Base-by-base conservation (phyloP, 148 eudicot species). In the Amaranthus cruentus region DNA sequence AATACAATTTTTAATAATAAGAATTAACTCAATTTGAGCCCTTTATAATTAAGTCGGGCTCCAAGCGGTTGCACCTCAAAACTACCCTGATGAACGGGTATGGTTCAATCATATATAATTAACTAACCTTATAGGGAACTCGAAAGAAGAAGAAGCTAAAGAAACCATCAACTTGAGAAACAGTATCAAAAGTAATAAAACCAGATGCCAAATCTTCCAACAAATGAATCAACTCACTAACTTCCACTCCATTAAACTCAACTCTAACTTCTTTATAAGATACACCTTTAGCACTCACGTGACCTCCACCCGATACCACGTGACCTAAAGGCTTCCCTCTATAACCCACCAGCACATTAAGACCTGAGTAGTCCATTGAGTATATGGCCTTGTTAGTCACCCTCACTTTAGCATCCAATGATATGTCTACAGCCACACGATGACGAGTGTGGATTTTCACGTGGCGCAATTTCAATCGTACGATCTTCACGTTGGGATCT, bases 301-400 rank as follows among this genome's bases (percentile, higher is more conserved):
- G 77, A 0, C 91, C 94, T 2, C 75, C 77, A 8, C 57, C 78
- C n/a, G 93, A 85, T 3, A 68, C 78, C 72, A 82, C 89, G 70
- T 82, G 82, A 76, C 91, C 94, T n/a, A 91, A 78, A 80, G 65
- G 48, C 78, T 76, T 84, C 72, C 94, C 97, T 62, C 87, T 86
- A 67, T 89, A 91, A 53, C 85, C 81, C 6, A 91, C 79, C 73
- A 84, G 79, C 55, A 87, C 85, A 13, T 43, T 55, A 8, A 91
- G 42, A 12, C 75, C 74, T 1, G 70, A 21, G 75, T 80, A 91
- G 47, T 79, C 73, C 3, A 87, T 6, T 3, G 91, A 77, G 77
- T 83, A 91, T 70, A 88, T 47, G 38, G 84, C 87, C 3, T 42
- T 72, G 63, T 89, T 91, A 3, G 66, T 79, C 43, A 91, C 78